A percentile compares a stretch with the other conserved stretches of the same genome.
These are phyloP conservation scores for Biscogniauxia marginata DNA, from an alignment of 2,329 filamentous ascomycete genomes.

Conservation along the genomic window DNA sequence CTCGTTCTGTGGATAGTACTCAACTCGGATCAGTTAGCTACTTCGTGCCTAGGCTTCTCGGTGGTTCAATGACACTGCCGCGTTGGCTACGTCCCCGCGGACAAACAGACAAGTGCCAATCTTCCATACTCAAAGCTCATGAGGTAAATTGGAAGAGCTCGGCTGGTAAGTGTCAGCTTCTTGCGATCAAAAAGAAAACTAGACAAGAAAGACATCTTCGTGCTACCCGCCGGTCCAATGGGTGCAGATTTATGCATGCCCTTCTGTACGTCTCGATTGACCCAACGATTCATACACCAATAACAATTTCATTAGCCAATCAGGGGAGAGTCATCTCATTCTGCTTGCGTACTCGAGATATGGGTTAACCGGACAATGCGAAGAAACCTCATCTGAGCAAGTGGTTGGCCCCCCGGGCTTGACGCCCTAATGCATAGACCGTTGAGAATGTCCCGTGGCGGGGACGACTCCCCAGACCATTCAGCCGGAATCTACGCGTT, in stretches of 20 bases:
- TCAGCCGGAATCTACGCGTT: background rate
- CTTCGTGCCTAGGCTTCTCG: too few species aligned
- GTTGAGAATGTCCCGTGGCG: background rate
- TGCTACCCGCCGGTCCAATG: too few species aligned
- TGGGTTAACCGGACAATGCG: background rate
- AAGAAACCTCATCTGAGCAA: background rate
- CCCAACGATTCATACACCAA: too few species aligned
- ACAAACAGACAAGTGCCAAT: background rate
- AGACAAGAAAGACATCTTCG: too few species aligned
- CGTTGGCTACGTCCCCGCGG: too few species aligned
- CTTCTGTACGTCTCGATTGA: too few species aligned
- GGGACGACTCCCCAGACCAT: too few species aligned
- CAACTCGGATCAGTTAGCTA: too few species aligned
- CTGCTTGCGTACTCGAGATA: background rate
- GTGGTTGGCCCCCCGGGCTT: background rate
- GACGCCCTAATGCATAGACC: background rate
- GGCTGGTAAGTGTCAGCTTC: background rate
- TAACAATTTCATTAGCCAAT: background rate
- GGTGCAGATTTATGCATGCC: too few species aligned
- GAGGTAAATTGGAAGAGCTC: background rate
- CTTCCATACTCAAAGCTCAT: background rate
- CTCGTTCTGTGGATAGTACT: too few species aligned
- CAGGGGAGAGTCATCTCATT: background rate
- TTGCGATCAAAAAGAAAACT: background rate
- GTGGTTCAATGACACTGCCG: too few species aligned